Conservation (phyloP, 345 rosid species). For the Reutealis trisperma region DNA sequence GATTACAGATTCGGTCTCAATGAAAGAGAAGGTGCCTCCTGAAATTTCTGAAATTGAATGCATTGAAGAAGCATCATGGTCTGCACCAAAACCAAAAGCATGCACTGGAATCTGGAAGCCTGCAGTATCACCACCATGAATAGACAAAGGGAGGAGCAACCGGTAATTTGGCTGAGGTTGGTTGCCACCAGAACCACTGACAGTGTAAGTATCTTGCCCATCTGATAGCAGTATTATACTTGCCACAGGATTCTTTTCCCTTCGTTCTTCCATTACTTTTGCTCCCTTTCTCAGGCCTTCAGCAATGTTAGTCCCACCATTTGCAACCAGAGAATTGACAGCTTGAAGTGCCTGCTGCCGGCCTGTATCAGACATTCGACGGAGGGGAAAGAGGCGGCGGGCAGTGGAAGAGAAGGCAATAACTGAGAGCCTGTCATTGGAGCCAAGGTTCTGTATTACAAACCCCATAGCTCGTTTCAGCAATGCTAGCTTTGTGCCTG, state of each 20-base stretch:
- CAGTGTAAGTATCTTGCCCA: slow-evolving; percentile 82
- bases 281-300: slow-evolving; percentile 94
- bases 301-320: slow-evolving; percentile 95
- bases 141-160: slow-evolving; percentile 63
- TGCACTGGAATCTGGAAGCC: slow-evolving; percentile 86
- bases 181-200: slow-evolving; percentile 52
- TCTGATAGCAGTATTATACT: slow-evolving; percentile 90
- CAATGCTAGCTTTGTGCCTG: slow-evolving; percentile 93
- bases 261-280: slow-evolving; percentile 84
- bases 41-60: slow-evolving; percentile 88
- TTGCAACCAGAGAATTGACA: slow-evolving; percentile 85
- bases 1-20: slow-evolving; percentile 81
- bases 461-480: slow-evolving; percentile 99
- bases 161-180: slow-evolving; percentile 61
- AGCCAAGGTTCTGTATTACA: slow-evolving; percentile 93
- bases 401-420: slow-evolving; percentile 97
- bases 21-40: slow-evolving; percentile 95
- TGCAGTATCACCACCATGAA: slow-evolving; percentile 46
- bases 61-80: slow-evolving; percentile 91
- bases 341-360: slow-evolving; percentile 82
- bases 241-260: slow-evolving; percentile 80
- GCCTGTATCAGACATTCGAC: slow-evolving; percentile 78
- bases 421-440: slow-evolving; percentile 88
- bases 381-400: slow-evolving; percentile 80
- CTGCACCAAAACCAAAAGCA: slow-evolving; percentile 89